Percentiles rank a stretch among this genome's conserved stretches.
phyloP scores from a whole-genome alignment of 1,139 yeast species.

The Saccharomyces uvarum region DNA sequence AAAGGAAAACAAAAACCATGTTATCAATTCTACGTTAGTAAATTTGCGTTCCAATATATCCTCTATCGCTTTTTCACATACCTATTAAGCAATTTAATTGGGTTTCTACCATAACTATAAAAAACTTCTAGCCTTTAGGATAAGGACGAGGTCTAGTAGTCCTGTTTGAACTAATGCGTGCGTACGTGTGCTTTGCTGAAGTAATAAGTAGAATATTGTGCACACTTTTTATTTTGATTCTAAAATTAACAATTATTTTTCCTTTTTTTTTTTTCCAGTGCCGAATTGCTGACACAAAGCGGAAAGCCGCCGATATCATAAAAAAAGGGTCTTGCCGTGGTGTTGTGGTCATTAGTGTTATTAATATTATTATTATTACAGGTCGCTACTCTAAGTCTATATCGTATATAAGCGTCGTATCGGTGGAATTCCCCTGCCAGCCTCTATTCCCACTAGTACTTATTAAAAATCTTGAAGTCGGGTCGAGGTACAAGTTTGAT shows the following conservation, averaged over 20 bases:
- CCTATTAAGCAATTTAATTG: background rate
- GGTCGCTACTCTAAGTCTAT: constrained; percentile 35
- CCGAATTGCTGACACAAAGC: background rate
- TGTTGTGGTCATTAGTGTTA: background rate
- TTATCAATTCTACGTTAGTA: background rate
- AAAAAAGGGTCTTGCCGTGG: background rate
- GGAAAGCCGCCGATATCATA: background rate
- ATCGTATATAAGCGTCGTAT: constrained; percentile 73
- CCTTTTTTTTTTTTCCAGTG: background rate
- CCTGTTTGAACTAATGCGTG: background rate
- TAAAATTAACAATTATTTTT: background rate
- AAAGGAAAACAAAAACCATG: background rate
- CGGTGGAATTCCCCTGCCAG: constrained; percentile 81
- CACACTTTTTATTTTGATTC: background rate
- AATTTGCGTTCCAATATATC: background rate
- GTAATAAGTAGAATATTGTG: background rate
- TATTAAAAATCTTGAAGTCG: constrained; percentile 77
- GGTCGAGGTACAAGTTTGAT: constrained; percentile 69
- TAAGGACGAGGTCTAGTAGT: background rate
- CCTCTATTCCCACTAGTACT: constrained; percentile 95
- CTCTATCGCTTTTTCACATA: background rate
- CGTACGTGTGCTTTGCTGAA: background rate
- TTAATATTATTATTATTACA: background rate
- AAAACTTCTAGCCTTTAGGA: background rate
- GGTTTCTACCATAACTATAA: background rate